Percentiles rank a stretch among this genome's conserved stretches.
Evolutionary conservation across 129 eudicot genomes (phyloP).

Genomic region (Erigeron canadensis): DNA sequence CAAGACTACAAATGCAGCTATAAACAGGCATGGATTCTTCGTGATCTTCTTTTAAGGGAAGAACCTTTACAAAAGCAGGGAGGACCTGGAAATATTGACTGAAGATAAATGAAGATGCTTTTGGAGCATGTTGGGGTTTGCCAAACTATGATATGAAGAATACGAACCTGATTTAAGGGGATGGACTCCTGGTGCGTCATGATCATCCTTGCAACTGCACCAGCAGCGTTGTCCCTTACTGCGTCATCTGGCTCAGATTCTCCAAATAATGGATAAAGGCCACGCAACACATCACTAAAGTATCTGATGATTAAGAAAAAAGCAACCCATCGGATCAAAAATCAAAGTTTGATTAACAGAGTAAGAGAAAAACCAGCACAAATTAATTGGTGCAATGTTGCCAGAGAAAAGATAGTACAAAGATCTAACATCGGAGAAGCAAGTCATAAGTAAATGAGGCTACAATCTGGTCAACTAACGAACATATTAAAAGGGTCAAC

Average conservation of each 20-base stretch:
- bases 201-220: slow-evolving; percentile 99
- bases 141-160: slow-evolving; percentile 13
- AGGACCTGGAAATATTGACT: slow-evolving; percentile 51
- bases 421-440: slow-evolving; percentile 7
- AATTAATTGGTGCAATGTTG: not conserved
- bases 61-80: slow-evolving; percentile 83
- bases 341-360: not conserved
- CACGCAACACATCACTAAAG: slow-evolving; percentile 65
- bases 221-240: slow-evolving; percentile 96
- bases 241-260: slow-evolving; percentile 95
- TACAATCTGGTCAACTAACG: not conserved
- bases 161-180: slow-evolving; percentile 79
- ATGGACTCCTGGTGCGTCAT: slow-evolving; percentile 78
- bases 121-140: not conserved
- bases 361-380: not conserved
- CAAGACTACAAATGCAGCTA: slow-evolving; percentile 79
- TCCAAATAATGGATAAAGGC: slow-evolving; percentile 80
- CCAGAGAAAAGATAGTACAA: not conserved
- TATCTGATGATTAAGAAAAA: slow-evolving; percentile 46
- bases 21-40: slow-evolving; percentile 92
- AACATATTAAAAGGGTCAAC: not conserved
- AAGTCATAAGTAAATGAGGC: not conserved
- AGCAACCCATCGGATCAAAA: slow-evolving; percentile 19
- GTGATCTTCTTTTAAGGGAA: slow-evolving; percentile 91
- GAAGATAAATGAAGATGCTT: not conserved